These are phyloP conservation scores for Cyberlindnera mississippiensis DNA, from an alignment of 805 yeast species.

Conservation along the genomic window DNA sequence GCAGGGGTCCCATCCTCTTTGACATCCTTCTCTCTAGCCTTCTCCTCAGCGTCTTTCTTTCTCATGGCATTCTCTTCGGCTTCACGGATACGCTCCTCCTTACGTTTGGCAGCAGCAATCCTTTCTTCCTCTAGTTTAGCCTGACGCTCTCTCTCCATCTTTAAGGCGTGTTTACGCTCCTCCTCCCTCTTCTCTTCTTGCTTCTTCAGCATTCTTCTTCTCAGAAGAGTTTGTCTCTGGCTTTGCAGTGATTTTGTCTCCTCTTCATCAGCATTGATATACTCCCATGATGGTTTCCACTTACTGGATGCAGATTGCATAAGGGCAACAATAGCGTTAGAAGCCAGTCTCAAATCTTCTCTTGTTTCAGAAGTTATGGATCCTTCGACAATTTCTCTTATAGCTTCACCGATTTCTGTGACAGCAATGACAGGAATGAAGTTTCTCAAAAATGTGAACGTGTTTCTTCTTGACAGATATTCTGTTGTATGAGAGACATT, in stretches of 20 bases:
- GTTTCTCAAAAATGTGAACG: conserved; percentile 71
- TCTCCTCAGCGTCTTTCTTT: neutral
- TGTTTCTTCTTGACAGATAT: conserved; percentile 77
- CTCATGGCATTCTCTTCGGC: neutral
- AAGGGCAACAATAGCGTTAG: conserved; percentile 67
- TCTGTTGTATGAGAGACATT: conserved; percentile 38
- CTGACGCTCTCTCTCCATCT: conserved; percentile 5
- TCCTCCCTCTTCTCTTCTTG: conserved; percentile 18
- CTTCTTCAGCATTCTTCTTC: conserved; percentile 13
- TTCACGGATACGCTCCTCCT: conserved; percentile 2
- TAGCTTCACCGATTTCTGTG: conserved; percentile 56
- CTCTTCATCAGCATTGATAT: conserved; percentile 42
- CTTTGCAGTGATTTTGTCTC: conserved; percentile 30
- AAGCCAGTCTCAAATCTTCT: conserved; percentile 77
- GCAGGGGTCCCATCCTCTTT: neutral
- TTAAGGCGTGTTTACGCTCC: conserved; percentile 6
- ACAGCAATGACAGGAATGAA: conserved; percentile 52
- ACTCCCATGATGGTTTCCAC: conserved; percentile 29
- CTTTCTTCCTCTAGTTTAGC: conserved; percentile 5
- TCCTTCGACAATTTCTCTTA: conserved; percentile 44
- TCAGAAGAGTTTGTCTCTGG: conserved; percentile 9
- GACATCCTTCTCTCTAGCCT: neutral
- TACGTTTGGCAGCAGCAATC: neutral
- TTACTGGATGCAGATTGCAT: conserved; percentile 49
- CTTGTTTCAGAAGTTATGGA: conserved; percentile 55